Evolutionary conservation across 176 grass and related monocot species (phyloP).

Genomic region (Cenchrus purpureus): DNA sequence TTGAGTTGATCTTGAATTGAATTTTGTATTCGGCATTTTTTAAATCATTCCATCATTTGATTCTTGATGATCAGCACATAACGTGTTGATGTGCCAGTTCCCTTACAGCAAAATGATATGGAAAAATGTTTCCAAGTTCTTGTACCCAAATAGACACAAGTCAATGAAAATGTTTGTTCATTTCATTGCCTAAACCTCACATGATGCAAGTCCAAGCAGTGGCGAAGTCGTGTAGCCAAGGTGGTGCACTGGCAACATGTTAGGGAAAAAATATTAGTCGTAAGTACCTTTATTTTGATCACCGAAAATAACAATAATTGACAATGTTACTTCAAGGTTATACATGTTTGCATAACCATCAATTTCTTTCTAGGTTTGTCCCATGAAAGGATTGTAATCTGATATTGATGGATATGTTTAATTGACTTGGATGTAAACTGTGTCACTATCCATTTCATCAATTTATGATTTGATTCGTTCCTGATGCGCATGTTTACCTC

Average conservation of each 20-base stretch:
- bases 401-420: not conserved
- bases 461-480: not conserved
- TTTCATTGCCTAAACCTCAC: not conserved
- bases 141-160: not conserved
- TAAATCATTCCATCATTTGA: not conserved
- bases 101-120: not conserved
- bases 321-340: not conserved
- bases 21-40: slow-evolving; percentile 10
- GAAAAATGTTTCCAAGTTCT: not conserved
- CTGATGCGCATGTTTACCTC: not conserved
- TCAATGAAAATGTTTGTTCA: not conserved
- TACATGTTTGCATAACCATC: not conserved
- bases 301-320: not conserved
- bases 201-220: not conserved
- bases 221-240: too few relatives aligned
- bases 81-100: not conserved
- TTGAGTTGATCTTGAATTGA: not conserved
- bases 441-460: too few relatives aligned
- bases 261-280: not conserved
- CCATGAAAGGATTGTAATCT: not conserved
- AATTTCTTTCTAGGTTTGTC: not conserved
- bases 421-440: not conserved
- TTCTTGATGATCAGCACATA: not conserved
- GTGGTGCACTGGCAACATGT: not conserved
- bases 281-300: not conserved